phyloP scores from a whole-genome alignment of 805 yeast genomes.

The Isabelozyma gotoi region DNA sequence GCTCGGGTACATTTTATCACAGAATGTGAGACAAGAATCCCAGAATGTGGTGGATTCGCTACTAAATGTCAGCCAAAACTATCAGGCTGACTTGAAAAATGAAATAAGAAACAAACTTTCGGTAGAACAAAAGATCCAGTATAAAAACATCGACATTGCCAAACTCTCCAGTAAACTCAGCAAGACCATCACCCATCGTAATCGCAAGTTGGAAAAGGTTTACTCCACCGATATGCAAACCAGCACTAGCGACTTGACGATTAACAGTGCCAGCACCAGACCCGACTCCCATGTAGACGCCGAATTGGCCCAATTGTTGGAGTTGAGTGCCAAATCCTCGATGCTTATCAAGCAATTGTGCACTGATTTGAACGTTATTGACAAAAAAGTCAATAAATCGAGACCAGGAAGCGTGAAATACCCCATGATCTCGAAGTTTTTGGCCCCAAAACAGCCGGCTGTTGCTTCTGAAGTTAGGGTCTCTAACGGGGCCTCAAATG shows the following conservation, averaged over 20 bases:
- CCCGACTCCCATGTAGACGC: constrained; percentile 2
- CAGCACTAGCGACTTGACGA: not conserved
- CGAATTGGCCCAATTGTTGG: constrained; percentile 7
- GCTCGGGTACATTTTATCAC: constrained; percentile 26
- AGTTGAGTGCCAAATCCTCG: constrained; percentile 11
- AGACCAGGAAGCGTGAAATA: not conserved
- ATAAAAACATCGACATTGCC: constrained; percentile 36
- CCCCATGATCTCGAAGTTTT: not conserved
- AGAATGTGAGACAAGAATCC: constrained; percentile 24
- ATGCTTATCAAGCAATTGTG: constrained; percentile 11
- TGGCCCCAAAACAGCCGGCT: not conserved
- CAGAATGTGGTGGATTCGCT: constrained; percentile 27
- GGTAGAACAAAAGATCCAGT: constrained; percentile 41
- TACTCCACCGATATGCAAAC: not conserved
- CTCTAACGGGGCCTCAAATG: not conserved
- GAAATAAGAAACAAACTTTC: constrained; percentile 33
- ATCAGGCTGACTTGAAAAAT: constrained; percentile 34
- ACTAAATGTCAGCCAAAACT: constrained; percentile 25
- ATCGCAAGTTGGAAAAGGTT: constrained; percentile 10
- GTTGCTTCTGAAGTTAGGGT: not conserved
- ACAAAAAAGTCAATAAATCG: constrained; percentile 3
- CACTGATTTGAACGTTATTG: constrained; percentile 10
- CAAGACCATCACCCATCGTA: constrained; percentile 10
- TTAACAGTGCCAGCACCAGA: not conserved
- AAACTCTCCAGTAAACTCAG: constrained; percentile 23